phyloP scores from a whole-genome alignment of 2,329 filamentous ascomycete genomes.

The Fusarium mundagurra region DNA sequence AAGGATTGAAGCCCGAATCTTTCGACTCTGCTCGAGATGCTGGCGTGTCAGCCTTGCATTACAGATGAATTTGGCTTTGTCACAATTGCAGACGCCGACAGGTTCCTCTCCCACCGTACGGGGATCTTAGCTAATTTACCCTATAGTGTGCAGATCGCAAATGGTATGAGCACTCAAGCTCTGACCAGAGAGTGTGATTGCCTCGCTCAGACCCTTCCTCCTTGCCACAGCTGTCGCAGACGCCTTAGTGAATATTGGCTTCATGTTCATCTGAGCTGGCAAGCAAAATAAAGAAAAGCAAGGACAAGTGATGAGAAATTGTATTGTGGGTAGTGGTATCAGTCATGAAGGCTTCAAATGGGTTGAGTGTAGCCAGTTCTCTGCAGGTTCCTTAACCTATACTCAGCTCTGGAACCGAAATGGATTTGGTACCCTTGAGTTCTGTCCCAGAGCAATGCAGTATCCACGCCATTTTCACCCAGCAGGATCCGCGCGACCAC shows the following conservation, averaged over 20 bases:
- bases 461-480: constrained; percentile 2
- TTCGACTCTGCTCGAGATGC: background rate
- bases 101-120: background rate
- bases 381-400: background rate
- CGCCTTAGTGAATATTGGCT: background rate
- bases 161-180: background rate
- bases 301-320: background rate
- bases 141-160: background rate
- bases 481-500: background rate
- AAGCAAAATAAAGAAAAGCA: background rate
- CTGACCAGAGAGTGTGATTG: background rate
- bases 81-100: background rate
- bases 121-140: background rate
- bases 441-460: background rate
- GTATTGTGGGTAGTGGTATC: background rate
- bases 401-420: background rate
- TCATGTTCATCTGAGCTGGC: background rate
- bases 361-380: background rate
- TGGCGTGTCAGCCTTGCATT: background rate
- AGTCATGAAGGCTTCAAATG: background rate
- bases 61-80: background rate
- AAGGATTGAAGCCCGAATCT: background rate
- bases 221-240: background rate
- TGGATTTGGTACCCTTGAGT: background rate
- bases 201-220: background rate